A percentile compares a stretch with the other conserved stretches of the same genome.
These are phyloP conservation scores for Tillandsia leiboldiana DNA, from an alignment of 176 grass and related monocot genomes.

Conservation along the genomic window DNA sequence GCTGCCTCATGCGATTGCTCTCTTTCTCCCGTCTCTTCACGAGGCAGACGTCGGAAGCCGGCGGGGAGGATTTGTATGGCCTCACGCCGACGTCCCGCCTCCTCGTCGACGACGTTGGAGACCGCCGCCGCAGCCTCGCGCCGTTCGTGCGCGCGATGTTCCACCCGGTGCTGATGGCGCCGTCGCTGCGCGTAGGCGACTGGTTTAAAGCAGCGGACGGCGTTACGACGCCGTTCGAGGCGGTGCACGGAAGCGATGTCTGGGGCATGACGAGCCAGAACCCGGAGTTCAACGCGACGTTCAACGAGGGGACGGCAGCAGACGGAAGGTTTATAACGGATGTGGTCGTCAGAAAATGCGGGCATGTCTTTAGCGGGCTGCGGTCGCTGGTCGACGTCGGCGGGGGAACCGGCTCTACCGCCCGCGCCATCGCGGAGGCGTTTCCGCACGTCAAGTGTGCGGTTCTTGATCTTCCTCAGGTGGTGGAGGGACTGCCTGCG, in stretches of 20 bases:
- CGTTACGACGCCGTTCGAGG: background rate
- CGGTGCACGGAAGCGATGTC: background rate
- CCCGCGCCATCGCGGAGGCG: constrained; percentile 32
- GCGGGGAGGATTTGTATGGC: constrained; percentile 6
- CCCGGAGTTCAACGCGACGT: background rate
- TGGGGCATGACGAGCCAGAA: background rate
- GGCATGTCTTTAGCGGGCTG: background rate
- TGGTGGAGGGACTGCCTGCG: no score
- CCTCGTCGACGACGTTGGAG: background rate
- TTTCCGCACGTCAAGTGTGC: constrained; percentile 3
- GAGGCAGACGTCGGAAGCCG: background rate
- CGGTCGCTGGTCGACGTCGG: constrained; percentile 30
- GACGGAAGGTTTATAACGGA: background rate
- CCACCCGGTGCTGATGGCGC: background rate
- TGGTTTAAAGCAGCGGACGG: constrained; percentile 17
- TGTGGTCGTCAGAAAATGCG: background rate
- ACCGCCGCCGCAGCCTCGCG: background rate
- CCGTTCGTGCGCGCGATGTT: background rate
- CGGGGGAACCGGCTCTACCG: constrained; percentile 27
- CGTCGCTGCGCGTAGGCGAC: constrained; percentile 1
- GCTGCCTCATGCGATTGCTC: constrained; percentile 26
- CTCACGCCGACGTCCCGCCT: constrained; percentile 25
- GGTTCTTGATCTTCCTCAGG: no score
- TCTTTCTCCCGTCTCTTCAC: constrained; percentile 17
- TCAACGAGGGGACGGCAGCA: background rate